Evolutionary conservation across 1,284 basidiomycete genomes (phyloP).

Genomic region (Coniophora puteana): DNA sequence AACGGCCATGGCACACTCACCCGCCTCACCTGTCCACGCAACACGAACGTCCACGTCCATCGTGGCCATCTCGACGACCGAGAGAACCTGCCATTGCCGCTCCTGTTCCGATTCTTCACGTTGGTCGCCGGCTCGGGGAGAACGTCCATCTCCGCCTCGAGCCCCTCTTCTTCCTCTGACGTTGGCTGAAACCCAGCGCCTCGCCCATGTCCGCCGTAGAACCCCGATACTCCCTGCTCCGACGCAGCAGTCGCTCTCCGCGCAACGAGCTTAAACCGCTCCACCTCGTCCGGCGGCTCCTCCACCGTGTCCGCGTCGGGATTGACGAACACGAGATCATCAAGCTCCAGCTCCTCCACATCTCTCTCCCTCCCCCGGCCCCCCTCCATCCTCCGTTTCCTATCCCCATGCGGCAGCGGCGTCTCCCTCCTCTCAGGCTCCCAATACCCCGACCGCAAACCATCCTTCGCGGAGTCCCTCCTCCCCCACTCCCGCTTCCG

Average conservation of each 20-base stretch:
- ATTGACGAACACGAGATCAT: too few species aligned
- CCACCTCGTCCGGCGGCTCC: too few species aligned
- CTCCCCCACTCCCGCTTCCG: slow-evolving; percentile 8
- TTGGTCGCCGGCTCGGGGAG: not conserved
- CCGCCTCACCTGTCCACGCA: slow-evolving; percentile 24
- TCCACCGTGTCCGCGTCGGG: too few species aligned
- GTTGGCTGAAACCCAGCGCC: too few species aligned
- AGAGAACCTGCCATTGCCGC: slow-evolving; percentile 5
- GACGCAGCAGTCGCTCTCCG: too few species aligned
- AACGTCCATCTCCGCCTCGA: not conserved
- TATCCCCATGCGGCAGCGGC: not conserved
- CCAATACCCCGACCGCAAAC: not conserved
- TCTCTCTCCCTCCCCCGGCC: not conserved
- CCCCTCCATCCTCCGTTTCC: not conserved
- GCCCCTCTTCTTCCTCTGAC: slow-evolving; percentile 11
- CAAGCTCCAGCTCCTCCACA: too few species aligned
- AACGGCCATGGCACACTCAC: slow-evolving; percentile 22
- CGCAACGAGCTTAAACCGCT: too few species aligned
- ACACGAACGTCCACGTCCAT: slow-evolving; percentile 23
- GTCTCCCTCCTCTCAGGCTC: not conserved
- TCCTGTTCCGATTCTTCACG: not conserved
- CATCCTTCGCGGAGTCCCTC: slow-evolving; percentile 8
- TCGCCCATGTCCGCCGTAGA: too few species aligned
- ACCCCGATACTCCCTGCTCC: too few species aligned
- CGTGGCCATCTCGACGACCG: slow-evolving; percentile 2